Percentiles rank a stretch among this genome's conserved stretches.
Evolutionary conservation across 768 basidiomycete species (phyloP).

Genomic region (Leccinum longicurvipes): DNA sequence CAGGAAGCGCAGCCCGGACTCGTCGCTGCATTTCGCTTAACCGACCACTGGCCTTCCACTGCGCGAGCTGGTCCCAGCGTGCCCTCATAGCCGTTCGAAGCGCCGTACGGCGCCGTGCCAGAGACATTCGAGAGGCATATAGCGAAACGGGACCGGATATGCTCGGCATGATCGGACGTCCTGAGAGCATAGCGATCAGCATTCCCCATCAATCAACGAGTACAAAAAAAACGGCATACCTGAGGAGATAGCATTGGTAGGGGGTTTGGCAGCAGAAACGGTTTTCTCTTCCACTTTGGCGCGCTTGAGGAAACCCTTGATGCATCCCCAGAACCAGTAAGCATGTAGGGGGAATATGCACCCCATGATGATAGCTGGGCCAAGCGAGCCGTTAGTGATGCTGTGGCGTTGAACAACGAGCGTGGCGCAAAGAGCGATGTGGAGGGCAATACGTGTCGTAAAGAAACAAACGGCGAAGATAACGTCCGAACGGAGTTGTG

Average conservation of each 20-base stretch:
- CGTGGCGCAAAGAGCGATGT: slow-evolving; percentile 36
- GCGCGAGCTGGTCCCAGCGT: slow-evolving; percentile 29
- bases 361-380: slow-evolving; percentile 39
- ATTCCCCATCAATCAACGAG: not conserved
- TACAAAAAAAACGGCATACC: slow-evolving; percentile 7
- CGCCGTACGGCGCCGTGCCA: slow-evolving; percentile 26
- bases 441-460: slow-evolving; percentile 47
- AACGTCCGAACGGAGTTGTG: slow-evolving; percentile 44
- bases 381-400: slow-evolving; percentile 32
- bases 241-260: not conserved
- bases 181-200: slow-evolving; percentile 9
- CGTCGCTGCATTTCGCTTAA: slow-evolving; percentile 29
- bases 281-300: slow-evolving; percentile 8
- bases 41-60: slow-evolving; percentile 26
- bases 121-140: slow-evolving; percentile 19
- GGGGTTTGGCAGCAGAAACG: not conserved
- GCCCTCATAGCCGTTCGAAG: slow-evolving; percentile 27
- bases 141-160: slow-evolving; percentile 1
- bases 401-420: slow-evolving; percentile 31
- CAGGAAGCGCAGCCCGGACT: slow-evolving; percentile 26
- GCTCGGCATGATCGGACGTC: slow-evolving; percentile 13
- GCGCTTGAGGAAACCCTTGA: slow-evolving; percentile 45
- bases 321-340: slow-evolving; percentile 50
- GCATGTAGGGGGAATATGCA: slow-evolving; percentile 48
- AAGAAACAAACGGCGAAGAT: slow-evolving; percentile 51